Percentiles rank a stretch among this genome's conserved stretches.
Evolutionary conservation across 495 filamentous ascomycete species (phyloP).

Genomic region (Penicillium cataractarum): DNA sequence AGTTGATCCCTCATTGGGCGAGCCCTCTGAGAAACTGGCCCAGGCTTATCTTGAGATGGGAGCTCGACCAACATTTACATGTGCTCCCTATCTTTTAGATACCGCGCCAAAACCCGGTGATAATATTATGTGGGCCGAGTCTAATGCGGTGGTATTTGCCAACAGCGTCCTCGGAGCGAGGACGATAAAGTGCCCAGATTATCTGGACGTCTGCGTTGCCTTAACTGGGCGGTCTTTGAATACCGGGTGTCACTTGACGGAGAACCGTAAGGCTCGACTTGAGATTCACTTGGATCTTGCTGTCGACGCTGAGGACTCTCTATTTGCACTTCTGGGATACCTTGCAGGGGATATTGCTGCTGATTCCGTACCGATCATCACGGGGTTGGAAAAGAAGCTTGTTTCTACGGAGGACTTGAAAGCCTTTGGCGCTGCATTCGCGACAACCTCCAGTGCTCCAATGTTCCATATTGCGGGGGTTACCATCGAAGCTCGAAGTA

Average conservation of each 20-base stretch:
- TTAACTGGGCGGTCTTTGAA: conserved; percentile 34
- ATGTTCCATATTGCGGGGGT: conserved; percentile 38
- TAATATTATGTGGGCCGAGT: conserved; percentile 36
- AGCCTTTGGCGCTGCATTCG: conserved; percentile 40
- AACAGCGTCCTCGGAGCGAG: conserved; percentile 39
- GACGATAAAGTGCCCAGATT: conserved; percentile 39
- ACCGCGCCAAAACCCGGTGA: conserved; percentile 28
- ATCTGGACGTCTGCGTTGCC: conserved; percentile 36
- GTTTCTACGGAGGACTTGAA: conserved; percentile 31
- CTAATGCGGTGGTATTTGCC: conserved; percentile 38
- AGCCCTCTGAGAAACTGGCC: conserved; percentile 26
- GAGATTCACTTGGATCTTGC: conserved; percentile 13
- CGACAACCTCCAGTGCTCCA: conserved; percentile 31
- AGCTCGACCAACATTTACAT: conserved; percentile 37
- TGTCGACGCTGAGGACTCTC: conserved; percentile 20
- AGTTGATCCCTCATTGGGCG: conserved; percentile 21
- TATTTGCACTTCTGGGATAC: conserved; percentile 38
- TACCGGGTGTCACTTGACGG: conserved; percentile 22
- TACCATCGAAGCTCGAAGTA: conserved; percentile 5
- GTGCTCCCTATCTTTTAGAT: conserved; percentile 36
- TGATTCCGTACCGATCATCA: conserved; percentile 28
- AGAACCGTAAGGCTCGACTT: conserved; percentile 16
- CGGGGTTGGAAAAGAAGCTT: conserved; percentile 20
- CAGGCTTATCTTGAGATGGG: conserved; percentile 33
- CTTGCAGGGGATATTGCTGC: conserved; percentile 22